Percentiles rank a stretch among this genome's conserved stretches.
These are phyloP conservation scores for Stropharia rugosoannulata DNA, from an alignment of 768 basidiomycete genomes.

Conservation along the genomic window DNA sequence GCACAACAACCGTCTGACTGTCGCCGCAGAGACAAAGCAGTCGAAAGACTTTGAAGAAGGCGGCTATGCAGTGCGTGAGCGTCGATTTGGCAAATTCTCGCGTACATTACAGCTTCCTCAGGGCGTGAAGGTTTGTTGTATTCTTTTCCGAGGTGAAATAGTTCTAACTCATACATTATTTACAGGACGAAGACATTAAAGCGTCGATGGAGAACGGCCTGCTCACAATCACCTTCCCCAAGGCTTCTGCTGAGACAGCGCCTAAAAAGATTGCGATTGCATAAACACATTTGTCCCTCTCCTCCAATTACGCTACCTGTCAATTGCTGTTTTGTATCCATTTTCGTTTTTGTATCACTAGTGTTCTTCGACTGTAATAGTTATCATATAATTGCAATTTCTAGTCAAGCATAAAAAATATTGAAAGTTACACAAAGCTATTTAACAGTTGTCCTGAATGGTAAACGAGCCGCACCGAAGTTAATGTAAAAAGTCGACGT, in stretches of 20 bases:
- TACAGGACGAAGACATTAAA: slow-evolving; percentile 26
- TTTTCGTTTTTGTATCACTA: too few species aligned
- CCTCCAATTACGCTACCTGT: not conserved
- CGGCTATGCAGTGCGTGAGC: slow-evolving; percentile 47
- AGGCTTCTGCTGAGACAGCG: slow-evolving; percentile 30
- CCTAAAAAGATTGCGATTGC: slow-evolving; percentile 32
- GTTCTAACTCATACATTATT: not conserved
- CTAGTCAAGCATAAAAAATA: too few species aligned
- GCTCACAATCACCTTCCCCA: slow-evolving; percentile 50
- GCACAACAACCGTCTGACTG: slow-evolving; percentile 44
- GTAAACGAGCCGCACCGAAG: too few species aligned
- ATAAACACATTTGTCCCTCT: slow-evolving; percentile 17
- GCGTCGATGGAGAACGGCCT: slow-evolving; percentile 48
- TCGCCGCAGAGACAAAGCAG: slow-evolving; percentile 46
- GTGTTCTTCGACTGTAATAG: too few species aligned
- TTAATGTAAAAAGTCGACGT: too few species aligned
- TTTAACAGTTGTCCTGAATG: too few species aligned
- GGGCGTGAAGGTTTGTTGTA: slow-evolving; percentile 43
- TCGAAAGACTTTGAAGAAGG: slow-evolving; percentile 32
- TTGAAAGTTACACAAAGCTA: too few species aligned
- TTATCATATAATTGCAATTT: too few species aligned
- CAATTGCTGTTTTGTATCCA: too few species aligned
- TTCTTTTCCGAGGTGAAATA: slow-evolving; percentile 16
- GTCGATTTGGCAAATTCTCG: slow-evolving; percentile 44
- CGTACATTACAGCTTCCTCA: slow-evolving; percentile 51